Base-by-base conservation (phyloP, 2,329 filamentous ascomycete genomes). In the Ophiosphaerella narmari region DNA sequence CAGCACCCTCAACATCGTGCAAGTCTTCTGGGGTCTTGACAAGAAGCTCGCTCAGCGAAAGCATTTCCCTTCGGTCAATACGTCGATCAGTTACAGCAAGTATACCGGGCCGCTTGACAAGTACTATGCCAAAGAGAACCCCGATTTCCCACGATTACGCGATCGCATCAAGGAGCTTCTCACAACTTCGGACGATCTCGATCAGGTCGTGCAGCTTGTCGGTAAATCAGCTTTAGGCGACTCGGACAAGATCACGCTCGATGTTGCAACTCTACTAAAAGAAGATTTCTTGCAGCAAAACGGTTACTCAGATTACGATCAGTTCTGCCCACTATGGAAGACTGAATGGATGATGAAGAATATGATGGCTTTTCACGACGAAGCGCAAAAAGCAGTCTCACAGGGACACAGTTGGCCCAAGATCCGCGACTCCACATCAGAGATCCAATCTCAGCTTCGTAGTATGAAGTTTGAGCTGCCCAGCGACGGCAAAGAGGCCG, bases 291-390 rank as follows among this genome's bases (percentile, higher is more conserved):
- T 99, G 72, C 94, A 99, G 78, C 94, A 99, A 76, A 99, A 99
- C 79, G 94, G 94, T 57, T 99, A 99, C 85, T 94, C 89, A 62
- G 91, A 97, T 77, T 97, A 99, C 74, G 94, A 99, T 73, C 92
- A 97, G 79, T 99, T 96, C 86, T 99, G 94, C 73, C 94, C 94
- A 42, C 84, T 99, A 70, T 99, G 94, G 94, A 99, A 99, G 87
- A 99, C 94, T 0, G 89, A 96, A 75, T 99, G 94, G 88, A 97
- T 99, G 94, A 99, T 99, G 94, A 97, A 96, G 84, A 88, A 91
- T 59, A 97, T 99, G 86, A 90, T 99, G 82, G 90, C 88, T 50
- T 99, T 93, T 84, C 91, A 97, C 74, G 95, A 99, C 68, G 94
- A 99, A 80, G 87, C 91, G 21, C 93, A 97, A 75, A 97, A 97